These are phyloP conservation scores for Rhodotorula graminis DNA, from an alignment of 768 basidiomycete genomes.

Conservation along the genomic window DNA sequence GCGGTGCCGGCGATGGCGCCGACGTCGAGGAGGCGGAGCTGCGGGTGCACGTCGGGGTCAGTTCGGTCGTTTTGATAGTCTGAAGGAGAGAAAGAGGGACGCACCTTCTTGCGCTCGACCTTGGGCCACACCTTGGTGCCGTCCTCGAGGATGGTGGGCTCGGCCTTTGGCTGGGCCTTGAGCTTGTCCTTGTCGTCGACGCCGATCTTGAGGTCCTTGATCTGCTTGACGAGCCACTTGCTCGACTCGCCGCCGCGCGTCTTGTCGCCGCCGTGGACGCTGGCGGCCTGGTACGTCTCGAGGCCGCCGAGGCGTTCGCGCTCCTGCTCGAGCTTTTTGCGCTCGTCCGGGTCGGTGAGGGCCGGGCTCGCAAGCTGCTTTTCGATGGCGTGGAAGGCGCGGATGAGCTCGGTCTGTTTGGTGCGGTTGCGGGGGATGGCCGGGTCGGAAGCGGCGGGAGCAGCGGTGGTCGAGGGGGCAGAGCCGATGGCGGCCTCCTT, in stretches of 20 bases:
- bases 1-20: slow-evolving; percentile 38
- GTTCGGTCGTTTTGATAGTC: not conserved
- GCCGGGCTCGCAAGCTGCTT: slow-evolving; percentile 33
- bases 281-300: slow-evolving; percentile 39
- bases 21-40: slow-evolving; percentile 36
- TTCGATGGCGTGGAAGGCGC: slow-evolving; percentile 39
- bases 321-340: slow-evolving; percentile 13
- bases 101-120: slow-evolving; percentile 27
- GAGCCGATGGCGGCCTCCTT: not conserved
- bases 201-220: slow-evolving; percentile 34
- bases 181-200: slow-evolving; percentile 22
- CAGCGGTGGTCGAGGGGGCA: too few relatives aligned
- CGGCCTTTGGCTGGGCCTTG: slow-evolving; percentile 21
- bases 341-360: slow-evolving; percentile 23
- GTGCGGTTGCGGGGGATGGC: slow-evolving; percentile 1
- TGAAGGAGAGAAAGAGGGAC: not conserved
- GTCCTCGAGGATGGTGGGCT: slow-evolving; percentile 28
- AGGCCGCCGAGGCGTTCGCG: slow-evolving; percentile 39
- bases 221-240: slow-evolving; percentile 40
- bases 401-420: slow-evolving; percentile 27
- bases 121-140: slow-evolving; percentile 21
- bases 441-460: not conserved
- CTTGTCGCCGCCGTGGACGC: slow-evolving; percentile 38
- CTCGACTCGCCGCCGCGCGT: slow-evolving; percentile 36
- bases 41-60: not conserved